Percentiles rank a stretch among this genome's conserved stretches.
phyloP scores from a whole-genome alignment of 192 early-diverging fungal genomes.

The Mortierella antarctica region DNA sequence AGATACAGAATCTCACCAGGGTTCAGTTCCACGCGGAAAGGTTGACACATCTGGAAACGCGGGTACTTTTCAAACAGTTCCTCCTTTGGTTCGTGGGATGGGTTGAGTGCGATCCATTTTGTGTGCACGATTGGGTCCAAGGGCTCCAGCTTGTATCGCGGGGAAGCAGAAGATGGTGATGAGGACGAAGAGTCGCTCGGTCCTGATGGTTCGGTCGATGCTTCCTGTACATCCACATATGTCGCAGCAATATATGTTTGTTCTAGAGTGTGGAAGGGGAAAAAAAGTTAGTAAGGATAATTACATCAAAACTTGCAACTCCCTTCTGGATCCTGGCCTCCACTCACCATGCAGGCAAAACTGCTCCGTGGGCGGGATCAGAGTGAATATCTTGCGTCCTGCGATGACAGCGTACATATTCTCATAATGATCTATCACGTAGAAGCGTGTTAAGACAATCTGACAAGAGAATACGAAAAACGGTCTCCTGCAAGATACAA shows the following conservation, averaged over 20 bases:
- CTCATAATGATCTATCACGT: slow-evolving; percentile 59
- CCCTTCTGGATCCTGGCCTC: background rate
- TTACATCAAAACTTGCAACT: background rate
- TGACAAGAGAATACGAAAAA: background rate
- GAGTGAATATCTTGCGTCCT: slow-evolving; percentile 59
- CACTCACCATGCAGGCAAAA: slow-evolving; percentile 61
- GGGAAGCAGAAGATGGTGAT: background rate
- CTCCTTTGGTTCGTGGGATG: slow-evolving; percentile 36
- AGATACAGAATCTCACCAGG: slow-evolving; percentile 66
- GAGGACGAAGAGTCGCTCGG: background rate
- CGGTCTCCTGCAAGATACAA: background rate
- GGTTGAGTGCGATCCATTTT: slow-evolving; percentile 62
- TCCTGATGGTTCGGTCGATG: background rate
- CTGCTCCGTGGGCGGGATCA: slow-evolving; percentile 61
- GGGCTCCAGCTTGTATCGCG: slow-evolving; percentile 41
- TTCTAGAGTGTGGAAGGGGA: slow-evolving; percentile 24
- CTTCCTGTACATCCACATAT: slow-evolving; percentile 21
- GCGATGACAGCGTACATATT: slow-evolving; percentile 64
- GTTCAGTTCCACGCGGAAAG: slow-evolving; percentile 53
- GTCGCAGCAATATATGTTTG: slow-evolving; percentile 46
- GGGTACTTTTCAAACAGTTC: slow-evolving; percentile 55
- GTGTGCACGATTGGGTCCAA: slow-evolving; percentile 37
- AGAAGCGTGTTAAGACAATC: background rate
- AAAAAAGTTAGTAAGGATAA: background rate
- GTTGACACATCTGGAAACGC: slow-evolving; percentile 52